Evolutionary conservation across 192 early-diverging fungal species (phyloP).

Genomic region (Umbelopsis sp.): DNA sequence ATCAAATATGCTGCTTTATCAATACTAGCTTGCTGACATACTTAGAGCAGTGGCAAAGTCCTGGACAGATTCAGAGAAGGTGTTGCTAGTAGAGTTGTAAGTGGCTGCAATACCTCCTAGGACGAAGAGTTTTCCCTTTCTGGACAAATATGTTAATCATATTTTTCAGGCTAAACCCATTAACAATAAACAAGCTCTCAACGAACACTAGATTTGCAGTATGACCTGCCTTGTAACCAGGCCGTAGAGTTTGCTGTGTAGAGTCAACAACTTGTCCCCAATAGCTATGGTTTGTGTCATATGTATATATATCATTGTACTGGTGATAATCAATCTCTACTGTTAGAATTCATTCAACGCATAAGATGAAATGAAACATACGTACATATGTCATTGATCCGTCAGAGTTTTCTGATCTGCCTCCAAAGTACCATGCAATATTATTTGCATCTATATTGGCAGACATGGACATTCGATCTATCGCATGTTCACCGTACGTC

Average conservation of each 20-base stretch:
- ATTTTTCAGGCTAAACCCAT: too few species aligned
- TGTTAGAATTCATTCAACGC: background rate
- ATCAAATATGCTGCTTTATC: background rate
- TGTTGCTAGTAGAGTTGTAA: background rate
- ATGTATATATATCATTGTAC: background rate
- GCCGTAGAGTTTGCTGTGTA: background rate
- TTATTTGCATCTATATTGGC: background rate
- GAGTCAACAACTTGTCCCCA: background rate
- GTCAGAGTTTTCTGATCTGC: background rate
- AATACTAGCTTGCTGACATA: background rate
- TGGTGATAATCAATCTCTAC: background rate
- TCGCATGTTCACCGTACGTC: background rate
- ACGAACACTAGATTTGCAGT: background rate
- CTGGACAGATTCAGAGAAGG: background rate
- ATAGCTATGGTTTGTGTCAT: background rate
- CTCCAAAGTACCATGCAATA: conserved; percentile 5
- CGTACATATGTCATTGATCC: background rate
- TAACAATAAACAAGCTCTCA: too few species aligned
- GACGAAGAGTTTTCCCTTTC: background rate
- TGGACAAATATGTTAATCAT: background rate
- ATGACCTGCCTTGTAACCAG: background rate
- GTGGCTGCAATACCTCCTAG: background rate
- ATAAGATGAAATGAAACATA: background rate
- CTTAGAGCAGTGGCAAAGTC: background rate
- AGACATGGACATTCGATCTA: conserved; percentile 4